These are phyloP conservation scores for Rhodotorula sphaerocarpa DNA, from an alignment of 768 basidiomycete genomes.

Conservation along the genomic window DNA sequence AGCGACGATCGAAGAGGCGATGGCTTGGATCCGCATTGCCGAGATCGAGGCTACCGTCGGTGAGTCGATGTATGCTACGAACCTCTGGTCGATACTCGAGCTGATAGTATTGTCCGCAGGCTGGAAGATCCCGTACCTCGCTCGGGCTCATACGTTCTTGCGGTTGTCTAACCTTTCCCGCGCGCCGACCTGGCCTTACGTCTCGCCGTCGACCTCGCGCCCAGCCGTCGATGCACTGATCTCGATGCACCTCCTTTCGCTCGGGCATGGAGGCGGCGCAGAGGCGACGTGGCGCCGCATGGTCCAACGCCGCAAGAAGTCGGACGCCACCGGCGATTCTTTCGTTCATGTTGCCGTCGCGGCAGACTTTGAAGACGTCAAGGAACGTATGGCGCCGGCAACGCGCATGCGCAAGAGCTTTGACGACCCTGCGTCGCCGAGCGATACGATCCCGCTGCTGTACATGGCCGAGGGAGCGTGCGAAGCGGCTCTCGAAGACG, in stretches of 20 bases:
- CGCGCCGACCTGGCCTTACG: slow-evolving; percentile 31
- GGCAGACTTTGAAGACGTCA: slow-evolving; percentile 9
- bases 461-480: slow-evolving; percentile 24
- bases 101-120: background rate
- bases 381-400: background rate
- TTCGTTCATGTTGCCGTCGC: slow-evolving; percentile 28
- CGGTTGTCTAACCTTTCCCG: slow-evolving; percentile 29
- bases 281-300: slow-evolving; percentile 18
- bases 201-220: slow-evolving; percentile 18
- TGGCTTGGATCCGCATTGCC: slow-evolving; percentile 26
- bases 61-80: background rate
- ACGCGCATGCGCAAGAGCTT: background rate
- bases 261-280: slow-evolving; percentile 13
- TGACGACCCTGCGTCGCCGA: background rate
- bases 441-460: slow-evolving; percentile 30
- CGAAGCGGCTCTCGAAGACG: slow-evolving; percentile 14
- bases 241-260: slow-evolving; percentile 18
- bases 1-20: slow-evolving; percentile 16
- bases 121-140: slow-evolving; percentile 8
- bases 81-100: background rate
- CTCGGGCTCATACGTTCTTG: slow-evolving; percentile 30
- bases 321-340: background rate
- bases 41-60: slow-evolving; percentile 31
- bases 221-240: slow-evolving; percentile 31
- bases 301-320: slow-evolving; percentile 15